These are phyloP conservation scores for Galerina sulciceps DNA, from an alignment of 768 basidiomycete species.

Conservation along the genomic window DNA sequence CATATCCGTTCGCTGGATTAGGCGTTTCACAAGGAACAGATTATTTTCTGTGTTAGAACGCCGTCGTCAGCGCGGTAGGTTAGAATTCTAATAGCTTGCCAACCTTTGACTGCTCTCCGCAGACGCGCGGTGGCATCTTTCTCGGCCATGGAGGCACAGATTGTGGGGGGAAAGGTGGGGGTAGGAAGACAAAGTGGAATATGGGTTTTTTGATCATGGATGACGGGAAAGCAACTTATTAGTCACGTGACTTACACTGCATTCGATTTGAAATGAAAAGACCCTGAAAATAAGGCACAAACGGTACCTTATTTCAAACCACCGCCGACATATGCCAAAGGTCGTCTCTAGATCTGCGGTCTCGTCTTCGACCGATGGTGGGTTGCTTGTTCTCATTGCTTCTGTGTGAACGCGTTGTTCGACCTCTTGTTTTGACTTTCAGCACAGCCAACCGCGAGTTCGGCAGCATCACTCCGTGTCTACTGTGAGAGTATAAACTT, in stretches of 20 bases:
- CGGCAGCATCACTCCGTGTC: constrained; percentile 75
- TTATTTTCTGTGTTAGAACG: constrained; percentile 76
- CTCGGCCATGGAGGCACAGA: constrained; percentile 69
- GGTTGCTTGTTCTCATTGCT: constrained; percentile 25
- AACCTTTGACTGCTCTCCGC: constrained; percentile 82
- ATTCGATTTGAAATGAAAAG: constrained; percentile 4
- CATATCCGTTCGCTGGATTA: constrained; percentile 85
- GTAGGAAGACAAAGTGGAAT: constrained; percentile 12
- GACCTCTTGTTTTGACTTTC: constrained; percentile 15
- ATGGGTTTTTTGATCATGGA: not conserved
- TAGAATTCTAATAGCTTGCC: constrained; percentile 5
- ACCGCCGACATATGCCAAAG: constrained; percentile 73
- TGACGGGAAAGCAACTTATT: constrained; percentile 1
- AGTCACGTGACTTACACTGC: constrained; percentile 19
- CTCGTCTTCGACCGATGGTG: constrained; percentile 87
- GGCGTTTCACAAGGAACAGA: constrained; percentile 87
- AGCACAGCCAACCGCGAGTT: constrained; percentile 83
- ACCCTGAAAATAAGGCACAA: not conserved
- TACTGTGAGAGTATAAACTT: constrained; percentile 62
- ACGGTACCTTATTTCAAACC: not conserved
- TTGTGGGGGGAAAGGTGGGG: not conserved
- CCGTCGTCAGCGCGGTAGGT: constrained; percentile 5
- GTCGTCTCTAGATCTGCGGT: constrained; percentile 88
- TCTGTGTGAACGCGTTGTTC: not conserved
- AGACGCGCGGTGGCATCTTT: constrained; percentile 78